A percentile compares a stretch with the other conserved stretches of the same genome.
Evolutionary conservation across 441 rosid genomes (phyloP).

Genomic region (Arabidopsis lyrata): DNA sequence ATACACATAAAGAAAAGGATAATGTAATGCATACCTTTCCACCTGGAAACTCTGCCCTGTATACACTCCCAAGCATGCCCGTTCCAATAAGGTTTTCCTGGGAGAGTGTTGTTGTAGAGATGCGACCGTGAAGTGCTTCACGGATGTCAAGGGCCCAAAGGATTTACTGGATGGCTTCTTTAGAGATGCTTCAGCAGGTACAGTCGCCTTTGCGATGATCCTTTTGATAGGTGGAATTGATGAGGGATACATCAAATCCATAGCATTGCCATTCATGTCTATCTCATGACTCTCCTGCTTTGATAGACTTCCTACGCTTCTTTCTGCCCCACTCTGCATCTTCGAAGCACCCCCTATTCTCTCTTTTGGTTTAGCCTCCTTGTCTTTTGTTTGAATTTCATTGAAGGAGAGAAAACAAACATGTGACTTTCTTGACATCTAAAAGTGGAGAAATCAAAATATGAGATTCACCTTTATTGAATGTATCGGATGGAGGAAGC

Average conservation of each 20-base stretch:
- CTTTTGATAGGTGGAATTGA: neutral
- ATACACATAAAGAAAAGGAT: neutral
- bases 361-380: slow-evolving; percentile 1
- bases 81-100: neutral
- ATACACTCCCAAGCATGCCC: slow-evolving; percentile 14
- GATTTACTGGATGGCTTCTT: neutral
- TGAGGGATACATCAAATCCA: neutral
- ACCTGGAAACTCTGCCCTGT: neutral
- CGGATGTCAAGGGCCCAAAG: neutral
- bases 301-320: neutral
- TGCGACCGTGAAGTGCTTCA: neutral
- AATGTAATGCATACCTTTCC: slow-evolving; percentile 1
- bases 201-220: neutral
- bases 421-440: slow-evolving; percentile 9
- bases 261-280: neutral
- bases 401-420: neutral
- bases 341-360: neutral
- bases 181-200: neutral
- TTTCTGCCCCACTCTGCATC: neutral
- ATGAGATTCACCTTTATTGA: neutral
- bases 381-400: neutral
- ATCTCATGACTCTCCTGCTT: neutral
- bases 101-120: slow-evolving; percentile 6
- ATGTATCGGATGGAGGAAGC: neutral
- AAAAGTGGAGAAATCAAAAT: neutral